Conservation (phyloP, 495 filamentous ascomycete genomes). For the Extremus antarcticus region DNA sequence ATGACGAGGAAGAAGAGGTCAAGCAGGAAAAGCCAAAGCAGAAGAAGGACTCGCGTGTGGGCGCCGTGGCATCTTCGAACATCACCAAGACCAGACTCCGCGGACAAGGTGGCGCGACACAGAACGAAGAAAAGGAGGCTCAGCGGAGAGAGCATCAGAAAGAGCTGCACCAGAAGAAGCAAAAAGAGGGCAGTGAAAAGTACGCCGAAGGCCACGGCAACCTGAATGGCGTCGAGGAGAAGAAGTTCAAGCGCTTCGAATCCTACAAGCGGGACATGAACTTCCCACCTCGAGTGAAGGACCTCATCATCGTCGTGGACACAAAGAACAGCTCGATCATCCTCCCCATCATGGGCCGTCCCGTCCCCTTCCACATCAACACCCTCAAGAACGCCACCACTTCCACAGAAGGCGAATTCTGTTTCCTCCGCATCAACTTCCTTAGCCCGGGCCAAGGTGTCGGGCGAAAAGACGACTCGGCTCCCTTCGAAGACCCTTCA, state of each 20-base stretch:
- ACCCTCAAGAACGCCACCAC: constrained; percentile 76
- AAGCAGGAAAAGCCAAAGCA: constrained; percentile 59
- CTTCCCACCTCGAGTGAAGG: constrained; percentile 68
- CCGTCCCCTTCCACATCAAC: constrained; percentile 97
- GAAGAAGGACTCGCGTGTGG: constrained; percentile 70
- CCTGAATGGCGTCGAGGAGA: constrained; percentile 80
- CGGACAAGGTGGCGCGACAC: constrained; percentile 72
- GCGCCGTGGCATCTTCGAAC: constrained; percentile 77
- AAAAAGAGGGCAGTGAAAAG: constrained; percentile 69
- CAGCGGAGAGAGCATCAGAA: constrained; percentile 87
- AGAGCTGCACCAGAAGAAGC: constrained; percentile 76
- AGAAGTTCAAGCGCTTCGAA: constrained; percentile 97
- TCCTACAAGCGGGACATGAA: constrained; percentile 98
- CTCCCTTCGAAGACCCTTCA: constrained; percentile 91
- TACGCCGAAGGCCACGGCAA: constrained; percentile 72
- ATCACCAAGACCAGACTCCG: constrained; percentile 89
- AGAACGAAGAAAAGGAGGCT: constrained; percentile 82
- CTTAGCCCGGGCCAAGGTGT: constrained; percentile 95
- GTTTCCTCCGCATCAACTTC: constrained; percentile 93
- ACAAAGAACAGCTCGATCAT: constrained; percentile 80
- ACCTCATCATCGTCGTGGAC: constrained; percentile 81
- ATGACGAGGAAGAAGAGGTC: constrained; percentile 51
- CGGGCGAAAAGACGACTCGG: constrained; percentile 82
- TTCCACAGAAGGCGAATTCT: constrained; percentile 68
- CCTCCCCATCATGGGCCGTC: constrained; percentile 92